Percentiles rank a stretch among this genome's conserved stretches.
phyloP scores from a whole-genome alignment of 306 rosid genomes.

The Casuarina equisetifolia region DNA sequence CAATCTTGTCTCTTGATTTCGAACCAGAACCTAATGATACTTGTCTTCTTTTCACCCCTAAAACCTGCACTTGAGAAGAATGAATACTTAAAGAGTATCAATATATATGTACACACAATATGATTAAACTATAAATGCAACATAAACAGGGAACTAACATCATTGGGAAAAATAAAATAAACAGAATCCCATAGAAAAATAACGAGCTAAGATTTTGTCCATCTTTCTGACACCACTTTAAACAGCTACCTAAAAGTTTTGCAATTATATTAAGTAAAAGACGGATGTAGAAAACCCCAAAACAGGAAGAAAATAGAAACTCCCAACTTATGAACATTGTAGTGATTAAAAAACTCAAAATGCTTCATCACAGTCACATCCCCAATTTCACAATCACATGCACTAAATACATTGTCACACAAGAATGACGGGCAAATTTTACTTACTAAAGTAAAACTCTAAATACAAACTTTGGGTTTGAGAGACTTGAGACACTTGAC shows the following conservation, averaged over 20 bases:
- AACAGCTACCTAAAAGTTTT: not conserved
- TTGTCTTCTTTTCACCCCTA: constrained; percentile 79
- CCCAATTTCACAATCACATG: not conserved
- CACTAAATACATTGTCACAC: not conserved
- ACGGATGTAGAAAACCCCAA: not conserved
- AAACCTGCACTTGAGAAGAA: constrained; percentile 54
- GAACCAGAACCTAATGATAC: constrained; percentile 78
- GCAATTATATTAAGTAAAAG: not conserved
- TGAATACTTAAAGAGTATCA: not conserved
- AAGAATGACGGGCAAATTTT: not conserved
- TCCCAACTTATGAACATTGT: not conserved
- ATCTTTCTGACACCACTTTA: not conserved
- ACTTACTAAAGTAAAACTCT: not conserved
- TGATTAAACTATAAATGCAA: not conserved
- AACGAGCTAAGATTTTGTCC: not conserved
- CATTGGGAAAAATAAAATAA: not conserved
- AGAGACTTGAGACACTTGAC: too few relatives aligned
- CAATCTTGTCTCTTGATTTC: constrained; percentile 85
- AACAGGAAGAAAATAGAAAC: not conserved
- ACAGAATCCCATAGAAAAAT: not conserved
- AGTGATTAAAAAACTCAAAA: not conserved
- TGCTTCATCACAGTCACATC: not conserved
- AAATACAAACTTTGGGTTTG: too few relatives aligned
- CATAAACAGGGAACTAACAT: not conserved
- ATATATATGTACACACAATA: not conserved